phyloP scores from a whole-genome alignment of 2,329 filamentous ascomycete genomes.

The Thyridium curvatum region DNA sequence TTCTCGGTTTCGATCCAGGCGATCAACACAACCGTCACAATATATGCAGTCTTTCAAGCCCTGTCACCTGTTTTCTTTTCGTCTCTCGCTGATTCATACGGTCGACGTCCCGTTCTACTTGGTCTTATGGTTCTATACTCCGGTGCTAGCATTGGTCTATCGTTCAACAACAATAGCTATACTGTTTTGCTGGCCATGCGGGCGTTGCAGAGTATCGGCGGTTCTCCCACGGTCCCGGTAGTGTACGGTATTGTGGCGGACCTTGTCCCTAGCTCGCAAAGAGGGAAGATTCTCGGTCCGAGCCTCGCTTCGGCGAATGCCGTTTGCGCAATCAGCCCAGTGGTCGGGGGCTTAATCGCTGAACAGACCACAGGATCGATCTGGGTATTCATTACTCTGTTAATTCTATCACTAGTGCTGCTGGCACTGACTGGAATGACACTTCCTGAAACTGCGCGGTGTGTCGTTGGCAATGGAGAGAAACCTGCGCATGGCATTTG shows the following conservation, averaged over 20 bases:
- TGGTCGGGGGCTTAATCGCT: constrained; percentile 8
- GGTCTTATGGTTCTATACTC: constrained; percentile 47
- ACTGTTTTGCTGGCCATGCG: constrained; percentile 48
- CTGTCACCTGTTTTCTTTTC: constrained; percentile 50
- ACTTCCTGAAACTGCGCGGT: constrained; percentile 47
- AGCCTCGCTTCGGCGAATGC: constrained; percentile 47
- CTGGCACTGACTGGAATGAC: constrained; percentile 42
- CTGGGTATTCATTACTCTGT: constrained; percentile 59
- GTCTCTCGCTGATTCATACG: constrained; percentile 48
- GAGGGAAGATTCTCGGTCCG: constrained; percentile 62
- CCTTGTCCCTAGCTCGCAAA: constrained; percentile 54
- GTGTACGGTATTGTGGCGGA: constrained; percentile 64
- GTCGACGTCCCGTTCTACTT: constrained; percentile 50
- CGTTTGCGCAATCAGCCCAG: constrained; percentile 14
- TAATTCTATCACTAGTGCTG: constrained; percentile 34
- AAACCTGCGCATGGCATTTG: constrained; percentile 37
- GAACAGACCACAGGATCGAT: constrained; percentile 37
- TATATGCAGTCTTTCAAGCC: constrained; percentile 54
- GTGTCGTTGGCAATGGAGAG: constrained; percentile 51
- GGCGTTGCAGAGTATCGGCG: constrained; percentile 52
- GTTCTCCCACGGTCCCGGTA: constrained; percentile 57
- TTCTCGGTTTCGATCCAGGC: constrained; percentile 18
- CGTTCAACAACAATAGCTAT: constrained; percentile 42
- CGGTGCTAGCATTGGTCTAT: constrained; percentile 46
- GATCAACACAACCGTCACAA: constrained; percentile 40